Base-by-base conservation (phyloP, 345 rosid genomes). In the Gossypium herbaceum region DNA sequence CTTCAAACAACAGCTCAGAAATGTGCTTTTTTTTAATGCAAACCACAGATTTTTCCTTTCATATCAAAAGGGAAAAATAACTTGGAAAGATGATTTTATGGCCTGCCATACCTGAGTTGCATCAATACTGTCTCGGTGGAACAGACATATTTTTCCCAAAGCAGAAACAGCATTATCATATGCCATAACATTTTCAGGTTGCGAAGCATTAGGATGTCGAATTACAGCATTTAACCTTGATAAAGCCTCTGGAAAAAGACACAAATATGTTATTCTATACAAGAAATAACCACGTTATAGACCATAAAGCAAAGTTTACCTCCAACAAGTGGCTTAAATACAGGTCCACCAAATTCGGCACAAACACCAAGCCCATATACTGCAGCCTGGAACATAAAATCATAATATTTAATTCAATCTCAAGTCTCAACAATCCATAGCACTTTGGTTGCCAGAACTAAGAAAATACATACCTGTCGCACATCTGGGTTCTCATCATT, bases 91-190 rank as follows among this genome's bases (percentile, higher is more conserved):
- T 34, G 12, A 75, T 61, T 65, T 43, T 65, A 65, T 19, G 7
- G 73, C 27, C 12, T 22, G 4, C 57, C 41, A 9, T 85, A 95
- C 99, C 98, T 93, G 99, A 77, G 96, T 82, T 47, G 98, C 84
- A 83, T 95, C 94, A n/a, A 95, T 86, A 77, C 92, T 86, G 74
- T 86, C 96, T 44, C 98, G 96, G 81, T 93, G 94, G 78, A 84
- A 91, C 76, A 88, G 93, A 81, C 97, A 93, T 76, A 95, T 90
- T 85, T 95, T 95, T 80, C 99, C 99, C 68, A 95, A 86, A 62
- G 99, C 96, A n/a, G 99, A 95, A 76, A 95, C 99, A 79, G 99
- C 99, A 87, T 95, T 95, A 80, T 95, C 99, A 87, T 91, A 90
- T 73, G 94, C 99, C 99, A 93, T 93, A 62, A 91, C 77, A 79